Conservation (phyloP, 345 rosid genomes). For the Populus deltoides region DNA sequence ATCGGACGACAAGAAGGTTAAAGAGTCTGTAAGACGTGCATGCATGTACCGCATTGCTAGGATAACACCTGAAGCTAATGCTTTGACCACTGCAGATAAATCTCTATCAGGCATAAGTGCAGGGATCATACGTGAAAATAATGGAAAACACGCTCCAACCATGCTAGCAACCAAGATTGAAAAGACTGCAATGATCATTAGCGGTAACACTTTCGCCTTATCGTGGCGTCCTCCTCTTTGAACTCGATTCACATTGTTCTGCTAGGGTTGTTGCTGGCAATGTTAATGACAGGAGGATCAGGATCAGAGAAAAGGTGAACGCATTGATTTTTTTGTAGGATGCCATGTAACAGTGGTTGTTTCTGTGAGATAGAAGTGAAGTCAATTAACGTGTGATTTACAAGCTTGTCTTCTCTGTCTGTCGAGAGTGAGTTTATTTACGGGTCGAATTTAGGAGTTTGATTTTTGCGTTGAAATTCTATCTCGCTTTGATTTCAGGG, state of each 20-base stretch:
- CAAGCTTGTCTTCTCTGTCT: too few relatives aligned
- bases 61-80: conserved; percentile 43
- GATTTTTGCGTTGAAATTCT: too few relatives aligned
- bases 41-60: conserved; percentile 50
- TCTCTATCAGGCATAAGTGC: conserved; percentile 29
- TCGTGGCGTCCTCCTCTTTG: conserved; percentile 16
- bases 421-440: too few relatives aligned
- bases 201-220: too few relatives aligned
- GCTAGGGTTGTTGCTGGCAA: neutral
- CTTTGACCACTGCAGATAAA: conserved; percentile 21
- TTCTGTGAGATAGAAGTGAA: too few relatives aligned
- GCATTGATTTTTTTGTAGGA: neutral
- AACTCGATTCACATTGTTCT: conserved; percentile 4
- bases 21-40: conserved; percentile 36
- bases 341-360: too few relatives aligned
- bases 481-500: too few relatives aligned
- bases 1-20: conserved; percentile 17
- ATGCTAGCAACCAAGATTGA: too few relatives aligned
- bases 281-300: neutral
- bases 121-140: conserved; percentile 14
- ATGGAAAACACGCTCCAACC: conserved; percentile 36
- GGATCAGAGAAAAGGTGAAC: neutral
- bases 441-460: too few relatives aligned
- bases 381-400: too few relatives aligned
- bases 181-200: too few relatives aligned